These are phyloP conservation scores for Tothia fuscella DNA, from an alignment of 2,329 filamentous ascomycete genomes.

Conservation along the genomic window DNA sequence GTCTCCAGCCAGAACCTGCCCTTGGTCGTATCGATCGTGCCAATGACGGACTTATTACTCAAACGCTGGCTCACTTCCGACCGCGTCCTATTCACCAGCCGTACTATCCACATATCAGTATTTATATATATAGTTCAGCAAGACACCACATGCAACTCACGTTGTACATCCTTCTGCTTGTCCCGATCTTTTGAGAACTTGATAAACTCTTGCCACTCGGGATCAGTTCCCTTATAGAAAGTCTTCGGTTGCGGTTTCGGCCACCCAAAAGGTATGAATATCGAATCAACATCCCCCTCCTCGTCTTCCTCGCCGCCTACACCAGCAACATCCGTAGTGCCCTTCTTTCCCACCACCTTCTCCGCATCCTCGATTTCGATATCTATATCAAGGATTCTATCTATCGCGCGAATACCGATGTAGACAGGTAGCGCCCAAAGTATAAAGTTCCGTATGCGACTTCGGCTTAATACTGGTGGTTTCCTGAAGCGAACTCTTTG, in stretches of 20 bases:
- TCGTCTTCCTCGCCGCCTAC: slow-evolving; percentile 23
- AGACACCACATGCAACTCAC: slow-evolving; percentile 14
- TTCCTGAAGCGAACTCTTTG: slow-evolving; percentile 5
- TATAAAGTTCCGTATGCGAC: slow-evolving; percentile 2
- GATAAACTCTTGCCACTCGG: slow-evolving; percentile 41
- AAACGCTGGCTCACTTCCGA: slow-evolving; percentile 20
- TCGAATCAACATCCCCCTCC: slow-evolving; percentile 17
- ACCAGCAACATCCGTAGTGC: slow-evolving; percentile 18
- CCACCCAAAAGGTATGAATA: slow-evolving; percentile 39
- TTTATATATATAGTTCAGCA: too few relatives aligned
- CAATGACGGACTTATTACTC: slow-evolving; percentile 15
- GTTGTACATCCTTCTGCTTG: slow-evolving; percentile 27
- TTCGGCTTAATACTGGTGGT: slow-evolving; percentile 5
- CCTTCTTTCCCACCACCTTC: slow-evolving; percentile 15
- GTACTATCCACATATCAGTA: slow-evolving; percentile 17
- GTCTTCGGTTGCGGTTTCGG: slow-evolving; percentile 28
- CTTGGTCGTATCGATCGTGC: slow-evolving; percentile 29
- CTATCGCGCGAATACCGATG: not conserved
- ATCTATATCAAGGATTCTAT: too few relatives aligned
- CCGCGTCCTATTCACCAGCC: slow-evolving; percentile 27
- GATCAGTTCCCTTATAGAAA: slow-evolving; percentile 39
- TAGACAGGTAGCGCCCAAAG: not conserved
- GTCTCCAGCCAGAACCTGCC: slow-evolving; percentile 38
- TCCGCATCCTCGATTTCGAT: slow-evolving; percentile 11
- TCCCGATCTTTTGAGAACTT: slow-evolving; percentile 32